Evolutionary conservation across 2,329 filamentous ascomycete genomes (phyloP), one percentile per base, ranked within the genome.

Genomic region (Paecilomyces fulvus): DNA sequence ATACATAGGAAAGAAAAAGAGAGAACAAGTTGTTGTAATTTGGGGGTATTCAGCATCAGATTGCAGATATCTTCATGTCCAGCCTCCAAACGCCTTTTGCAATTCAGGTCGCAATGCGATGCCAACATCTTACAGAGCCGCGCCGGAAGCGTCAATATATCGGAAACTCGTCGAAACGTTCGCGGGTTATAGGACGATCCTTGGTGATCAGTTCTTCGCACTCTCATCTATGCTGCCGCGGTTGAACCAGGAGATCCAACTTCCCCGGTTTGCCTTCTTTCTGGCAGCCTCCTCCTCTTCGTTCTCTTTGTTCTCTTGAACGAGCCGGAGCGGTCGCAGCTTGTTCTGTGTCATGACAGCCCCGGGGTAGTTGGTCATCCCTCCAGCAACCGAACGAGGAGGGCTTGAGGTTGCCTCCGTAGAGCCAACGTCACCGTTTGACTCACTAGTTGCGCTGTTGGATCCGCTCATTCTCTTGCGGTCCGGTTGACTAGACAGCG

Each of bases 291-390:
- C 75, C 46, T 75, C 73, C 30, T 75, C 73, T 30, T 73, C 71
- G 5, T 67, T 66, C 55, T 75, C 75, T 54, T 73, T 75, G 62
- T 87, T 87, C 75, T 95, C 90, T 73, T 94, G 89, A 51, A 97
- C 91, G 30, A 99, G 80, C 14, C 92, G 82, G 61, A 99, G 77
- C 6, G 92, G 92, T 33, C 92, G 83, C 57, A 95, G 85, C 73
- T 94, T 94, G 66, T 86, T 87, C 63, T 82, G 81, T 21, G 80
- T 82, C 67, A 79, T 78, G 9, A 81, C 78, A n/a, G 81, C 84
- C 9, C 79, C 81, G 31, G 85, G 87, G 57, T 90, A 87, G 58
- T 85, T 86, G 66, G 81, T 87, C 64, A 86, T 80, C 64, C 83
- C 85, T 65, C 83, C 85, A 66, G 82, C 85, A 63, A 80, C 83